phyloP scores from a whole-genome alignment of 2,329 filamentous ascomycete genomes.

The Arthrobotrys sinensis region DNA sequence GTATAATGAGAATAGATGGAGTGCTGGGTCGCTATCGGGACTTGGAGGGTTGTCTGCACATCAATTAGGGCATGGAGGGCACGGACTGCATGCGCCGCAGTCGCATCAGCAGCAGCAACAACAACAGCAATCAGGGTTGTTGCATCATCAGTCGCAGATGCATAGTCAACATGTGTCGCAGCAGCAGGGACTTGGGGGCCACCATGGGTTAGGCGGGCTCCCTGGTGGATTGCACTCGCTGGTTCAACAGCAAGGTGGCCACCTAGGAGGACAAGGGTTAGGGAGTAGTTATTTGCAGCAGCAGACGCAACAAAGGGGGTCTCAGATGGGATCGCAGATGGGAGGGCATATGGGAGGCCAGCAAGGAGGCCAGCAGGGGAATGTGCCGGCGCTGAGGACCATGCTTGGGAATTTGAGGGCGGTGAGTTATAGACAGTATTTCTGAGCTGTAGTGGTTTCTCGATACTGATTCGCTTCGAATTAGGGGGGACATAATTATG shows the following conservation, averaged over 20 bases:
- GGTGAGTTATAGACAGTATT: constrained; percentile 40
- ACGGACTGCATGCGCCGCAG: constrained; percentile 42
- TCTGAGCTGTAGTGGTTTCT: not conserved
- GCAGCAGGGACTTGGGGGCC: constrained; percentile 37
- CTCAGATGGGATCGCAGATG: constrained; percentile 4
- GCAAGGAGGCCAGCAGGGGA: constrained; percentile 13
- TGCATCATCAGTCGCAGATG: constrained; percentile 54
- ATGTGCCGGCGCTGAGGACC: constrained; percentile 57
- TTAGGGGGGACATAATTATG: constrained; percentile 60
- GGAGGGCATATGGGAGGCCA: constrained; percentile 29
- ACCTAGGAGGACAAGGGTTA: constrained; percentile 23
- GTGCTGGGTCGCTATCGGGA: constrained; percentile 40
- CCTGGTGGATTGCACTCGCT: constrained; percentile 46
- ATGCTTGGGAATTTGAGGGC: constrained; percentile 62
- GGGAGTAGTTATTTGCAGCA: constrained; percentile 47
- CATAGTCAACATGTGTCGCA: constrained; percentile 51
- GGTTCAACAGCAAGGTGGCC: constrained; percentile 45
- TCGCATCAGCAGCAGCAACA: constrained; percentile 25
- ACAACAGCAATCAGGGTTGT: constrained; percentile 40
- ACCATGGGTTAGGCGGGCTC: constrained; percentile 53
- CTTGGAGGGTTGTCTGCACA: constrained; percentile 42
- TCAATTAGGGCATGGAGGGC: constrained; percentile 53
- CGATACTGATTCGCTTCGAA: not conserved
- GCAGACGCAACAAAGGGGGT: constrained; percentile 35
- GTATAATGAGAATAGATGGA: constrained; percentile 59